These are phyloP conservation scores for Gremmenia infestans DNA, from an alignment of 2,329 filamentous ascomycete genomes.

Conservation along the genomic window DNA sequence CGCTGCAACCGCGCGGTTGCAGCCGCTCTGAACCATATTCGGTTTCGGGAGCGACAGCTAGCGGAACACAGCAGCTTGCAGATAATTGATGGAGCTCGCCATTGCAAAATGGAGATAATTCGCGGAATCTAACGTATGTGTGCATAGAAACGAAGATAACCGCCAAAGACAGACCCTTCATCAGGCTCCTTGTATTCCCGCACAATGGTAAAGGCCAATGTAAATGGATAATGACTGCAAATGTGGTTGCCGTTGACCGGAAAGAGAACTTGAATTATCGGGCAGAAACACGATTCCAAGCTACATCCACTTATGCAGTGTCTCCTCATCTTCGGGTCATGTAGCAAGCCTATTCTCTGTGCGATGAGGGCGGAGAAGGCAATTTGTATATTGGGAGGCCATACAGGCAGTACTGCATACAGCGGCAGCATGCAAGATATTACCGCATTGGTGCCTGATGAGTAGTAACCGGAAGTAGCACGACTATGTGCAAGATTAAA, in stretches of 20 bases:
- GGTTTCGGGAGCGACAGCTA: background rate
- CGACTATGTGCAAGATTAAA: background rate
- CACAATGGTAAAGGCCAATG: background rate
- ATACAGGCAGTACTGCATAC: no score
- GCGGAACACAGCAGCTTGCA: background rate
- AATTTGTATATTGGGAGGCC: background rate
- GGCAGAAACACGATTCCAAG: background rate
- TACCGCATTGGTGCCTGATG: background rate
- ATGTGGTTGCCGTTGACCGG: background rate
- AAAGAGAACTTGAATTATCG: background rate
- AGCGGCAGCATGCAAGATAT: background rate
- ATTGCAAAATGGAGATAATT: background rate
- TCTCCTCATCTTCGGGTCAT: background rate
- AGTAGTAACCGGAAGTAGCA: background rate
- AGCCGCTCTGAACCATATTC: no score
- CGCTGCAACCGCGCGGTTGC: no score
- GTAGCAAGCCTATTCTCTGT: background rate
- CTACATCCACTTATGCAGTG: background rate
- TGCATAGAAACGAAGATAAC: background rate
- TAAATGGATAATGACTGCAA: background rate
- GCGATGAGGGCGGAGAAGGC: background rate
- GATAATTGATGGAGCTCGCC: background rate
- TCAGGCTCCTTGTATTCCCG: background rate
- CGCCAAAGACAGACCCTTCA: background rate
- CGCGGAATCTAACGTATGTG: background rate